Percentiles rank a stretch among this genome's conserved stretches.
phyloP scores from a whole-genome alignment of 257 asterid species.

The Nicotiana tomentosiformis region DNA sequence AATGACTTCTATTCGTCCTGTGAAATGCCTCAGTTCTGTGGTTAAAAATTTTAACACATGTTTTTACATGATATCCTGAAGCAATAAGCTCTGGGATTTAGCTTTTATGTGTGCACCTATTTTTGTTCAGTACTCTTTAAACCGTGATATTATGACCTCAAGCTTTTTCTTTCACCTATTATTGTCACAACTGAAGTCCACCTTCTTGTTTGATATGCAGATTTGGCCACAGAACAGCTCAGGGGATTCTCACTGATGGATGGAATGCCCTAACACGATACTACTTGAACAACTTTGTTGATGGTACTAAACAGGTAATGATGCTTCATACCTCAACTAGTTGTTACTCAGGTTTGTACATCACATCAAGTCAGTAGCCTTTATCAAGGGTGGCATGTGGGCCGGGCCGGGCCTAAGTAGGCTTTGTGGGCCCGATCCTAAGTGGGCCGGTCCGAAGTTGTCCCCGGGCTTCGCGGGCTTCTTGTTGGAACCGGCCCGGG shows the following conservation, averaged over 20 bases:
- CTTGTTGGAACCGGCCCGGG: too few species aligned
- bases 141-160: background rate
- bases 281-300: constrained; percentile 85
- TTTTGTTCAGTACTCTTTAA: background rate
- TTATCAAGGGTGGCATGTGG: background rate
- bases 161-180: background rate
- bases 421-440: too few species aligned
- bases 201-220: constrained; percentile 31
- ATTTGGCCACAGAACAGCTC: constrained; percentile 68
- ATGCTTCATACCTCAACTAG: constrained; percentile 15
- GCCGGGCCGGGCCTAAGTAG: too few species aligned
- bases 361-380: background rate
- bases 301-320: constrained; percentile 88
- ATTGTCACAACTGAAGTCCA: background rate
- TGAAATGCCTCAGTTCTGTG: background rate
- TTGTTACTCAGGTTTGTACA: background rate
- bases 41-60: background rate
- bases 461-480: too few species aligned
- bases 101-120: background rate
- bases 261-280: constrained; percentile 73
- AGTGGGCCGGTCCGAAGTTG: too few species aligned
- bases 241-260: constrained; percentile 67
- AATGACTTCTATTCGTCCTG: background rate
- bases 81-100: background rate
- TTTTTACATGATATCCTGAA: background rate